Evolutionary conservation across 2,329 filamentous ascomycete species (phyloP), one percentile per base, ranked within the genome.

Genomic region (Aspergillus amoenus): DNA sequence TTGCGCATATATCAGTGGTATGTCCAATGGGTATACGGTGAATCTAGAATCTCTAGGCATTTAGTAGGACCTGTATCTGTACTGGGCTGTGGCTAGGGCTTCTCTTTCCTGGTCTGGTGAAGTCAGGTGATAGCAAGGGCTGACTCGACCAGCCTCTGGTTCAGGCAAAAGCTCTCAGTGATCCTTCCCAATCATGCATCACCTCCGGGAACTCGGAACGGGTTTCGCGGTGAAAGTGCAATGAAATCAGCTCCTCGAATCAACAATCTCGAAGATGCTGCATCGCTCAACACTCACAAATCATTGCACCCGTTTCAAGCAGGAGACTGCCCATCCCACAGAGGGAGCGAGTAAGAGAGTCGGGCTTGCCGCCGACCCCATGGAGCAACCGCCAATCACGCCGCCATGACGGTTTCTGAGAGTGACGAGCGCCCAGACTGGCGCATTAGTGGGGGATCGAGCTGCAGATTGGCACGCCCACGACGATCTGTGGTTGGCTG

Each of bases 381-480:
- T 24, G 34, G 7, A 17, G 40, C 17, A 3, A 13, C 17, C 32
- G 24, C 61, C 61, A 63, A 63, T 63, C 52, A 56, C 43, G n/a
- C 24, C 21, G 27, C 39, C 15, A 21, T n/a, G 30, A 42, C 42
- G 39, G 17, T 17, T 12, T 24, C 34, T 41, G 50, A 55, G 56
- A 53, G 61, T 63, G 61, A 63, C 44, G 57, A 52, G 37, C 39
- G 47, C 43, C 52, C 43, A 40, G 50, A 24, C 44, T 24, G 41
- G 18, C 52, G 59, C 61, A 63, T 61, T 63, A 61, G 61, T 51
- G 49, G 45, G 44, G 59, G 27, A 51, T 51, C 15, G 15, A 15
- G 32, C 45, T 57, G 57, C 60, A 60, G 55, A 49, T 30, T 56
- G 42, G 50, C 57, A 60, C 50, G n/a, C 37, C 30, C 17, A 8